Percentiles rank a stretch among this genome's conserved stretches.
Conservation (phyloP, 106 monocot species). For the Gastrodia elata region DNA sequence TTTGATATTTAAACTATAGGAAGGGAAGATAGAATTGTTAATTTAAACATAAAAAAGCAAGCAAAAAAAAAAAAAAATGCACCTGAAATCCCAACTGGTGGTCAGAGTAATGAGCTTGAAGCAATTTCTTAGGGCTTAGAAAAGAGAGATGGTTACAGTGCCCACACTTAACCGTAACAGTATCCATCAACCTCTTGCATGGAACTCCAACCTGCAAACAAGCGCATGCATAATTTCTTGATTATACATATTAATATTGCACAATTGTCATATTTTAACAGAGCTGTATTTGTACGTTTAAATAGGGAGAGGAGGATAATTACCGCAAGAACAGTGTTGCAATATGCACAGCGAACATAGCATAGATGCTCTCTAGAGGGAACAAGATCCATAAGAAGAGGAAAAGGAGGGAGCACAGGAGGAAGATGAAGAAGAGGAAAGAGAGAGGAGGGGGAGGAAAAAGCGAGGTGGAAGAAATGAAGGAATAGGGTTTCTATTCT, state of each 20-base stretch:
- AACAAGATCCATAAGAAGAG: slow-evolving; percentile 18
- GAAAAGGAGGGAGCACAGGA: not conserved
- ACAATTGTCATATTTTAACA: not conserved
- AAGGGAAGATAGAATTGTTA: not conserved
- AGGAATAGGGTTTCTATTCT: not conserved
- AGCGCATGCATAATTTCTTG: not conserved
- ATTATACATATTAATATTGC: not conserved
- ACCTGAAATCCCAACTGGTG: slow-evolving; percentile 15
- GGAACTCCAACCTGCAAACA: slow-evolving; percentile 25
- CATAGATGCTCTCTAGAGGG: slow-evolving; percentile 21
- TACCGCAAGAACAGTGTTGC: slow-evolving; percentile 27
- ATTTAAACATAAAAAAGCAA: not conserved
- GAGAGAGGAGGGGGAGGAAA: not conserved
- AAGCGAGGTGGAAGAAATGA: not conserved
- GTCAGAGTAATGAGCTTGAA: slow-evolving; percentile 7
- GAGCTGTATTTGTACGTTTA: not conserved
- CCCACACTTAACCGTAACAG: slow-evolving; percentile 26
- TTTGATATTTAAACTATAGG: no score
- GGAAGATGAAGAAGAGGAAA: not conserved
- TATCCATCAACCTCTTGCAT: slow-evolving; percentile 27
- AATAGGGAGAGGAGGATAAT: not conserved
- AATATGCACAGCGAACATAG: slow-evolving; percentile 26
- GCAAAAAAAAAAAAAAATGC: not conserved
- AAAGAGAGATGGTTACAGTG: slow-evolving; percentile 24
- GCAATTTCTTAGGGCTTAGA: slow-evolving; percentile 12